Conservation (phyloP, 768 basidiomycete genomes). For the Boletellus emodensis region DNA sequence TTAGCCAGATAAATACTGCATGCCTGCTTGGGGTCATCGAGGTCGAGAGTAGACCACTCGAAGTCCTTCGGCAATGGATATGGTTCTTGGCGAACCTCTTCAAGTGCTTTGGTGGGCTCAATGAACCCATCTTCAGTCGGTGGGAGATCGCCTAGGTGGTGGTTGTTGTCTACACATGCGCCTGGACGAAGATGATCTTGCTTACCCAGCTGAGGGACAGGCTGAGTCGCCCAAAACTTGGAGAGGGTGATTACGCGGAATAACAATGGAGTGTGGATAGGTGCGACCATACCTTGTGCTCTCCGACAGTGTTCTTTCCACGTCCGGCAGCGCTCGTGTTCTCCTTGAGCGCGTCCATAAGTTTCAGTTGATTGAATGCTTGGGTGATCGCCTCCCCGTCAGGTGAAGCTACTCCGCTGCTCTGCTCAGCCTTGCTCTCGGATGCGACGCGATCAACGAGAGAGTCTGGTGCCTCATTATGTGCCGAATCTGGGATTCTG, state of each 20-base stretch:
- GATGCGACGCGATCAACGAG: slow-evolving; percentile 66
- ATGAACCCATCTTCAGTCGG: slow-evolving; percentile 82
- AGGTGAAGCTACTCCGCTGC: slow-evolving; percentile 38
- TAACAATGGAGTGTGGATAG: slow-evolving; percentile 1
- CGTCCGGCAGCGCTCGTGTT: slow-evolving; percentile 73
- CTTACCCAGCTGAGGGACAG: slow-evolving; percentile 84
- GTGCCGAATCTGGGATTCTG: slow-evolving; percentile 47
- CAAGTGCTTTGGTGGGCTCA: slow-evolving; percentile 70
- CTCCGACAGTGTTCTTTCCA: slow-evolving; percentile 77
- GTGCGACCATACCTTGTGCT: slow-evolving; percentile 68
- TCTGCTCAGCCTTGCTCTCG: slow-evolving; percentile 59
- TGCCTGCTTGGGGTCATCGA: slow-evolving; percentile 73
- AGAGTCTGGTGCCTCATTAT: slow-evolving; percentile 52
- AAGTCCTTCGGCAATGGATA: slow-evolving; percentile 89
- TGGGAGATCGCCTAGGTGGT: slow-evolving; percentile 51
- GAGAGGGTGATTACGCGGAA: slow-evolving; percentile 5
- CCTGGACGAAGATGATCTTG: neutral
- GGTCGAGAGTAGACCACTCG: slow-evolving; percentile 82
- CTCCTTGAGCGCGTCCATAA: slow-evolving; percentile 83
- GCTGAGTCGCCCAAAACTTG: slow-evolving; percentile 97
- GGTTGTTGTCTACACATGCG: neutral
- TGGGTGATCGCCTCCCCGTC: slow-evolving; percentile 65
- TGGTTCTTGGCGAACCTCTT: slow-evolving; percentile 84
- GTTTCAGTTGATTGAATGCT: slow-evolving; percentile 71
- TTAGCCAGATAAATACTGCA: neutral